Percentiles rank a stretch among this genome's conserved stretches.
These are phyloP conservation scores for Fusarium piperis DNA, from an alignment of 2,329 filamentous ascomycete genomes.

Conservation along the genomic window DNA sequence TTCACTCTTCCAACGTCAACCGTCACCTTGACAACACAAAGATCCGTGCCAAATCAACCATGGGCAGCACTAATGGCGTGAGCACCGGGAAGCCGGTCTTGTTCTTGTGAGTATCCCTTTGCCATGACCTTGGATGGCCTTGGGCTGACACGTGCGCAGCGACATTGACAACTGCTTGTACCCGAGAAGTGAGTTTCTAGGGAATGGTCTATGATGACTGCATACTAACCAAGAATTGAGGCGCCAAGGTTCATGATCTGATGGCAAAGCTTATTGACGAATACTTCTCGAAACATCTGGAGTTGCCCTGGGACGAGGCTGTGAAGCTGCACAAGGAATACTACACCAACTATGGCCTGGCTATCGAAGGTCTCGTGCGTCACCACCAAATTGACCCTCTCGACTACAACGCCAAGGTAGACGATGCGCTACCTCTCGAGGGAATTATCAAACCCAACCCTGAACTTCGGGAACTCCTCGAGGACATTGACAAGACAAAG, in stretches of 20 bases:
- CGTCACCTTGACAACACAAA: constrained; percentile 5
- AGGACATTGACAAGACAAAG: constrained; percentile 84
- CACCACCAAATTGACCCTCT: constrained; percentile 96
- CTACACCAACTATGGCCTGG: constrained; percentile 96
- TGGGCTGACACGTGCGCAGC: constrained; percentile 61
- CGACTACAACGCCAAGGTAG: constrained; percentile 93
- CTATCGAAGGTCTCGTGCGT: constrained; percentile 91
- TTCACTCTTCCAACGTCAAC: constrained; percentile 13
- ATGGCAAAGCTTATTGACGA: constrained; percentile 85
- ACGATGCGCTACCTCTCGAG: constrained; percentile 92
- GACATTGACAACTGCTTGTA: constrained; percentile 99
- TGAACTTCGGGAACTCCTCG: constrained; percentile 77
- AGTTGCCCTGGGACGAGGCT: constrained; percentile 80
- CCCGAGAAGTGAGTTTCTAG: constrained; percentile 73
- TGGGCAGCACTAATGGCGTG: constrained; percentile 49
- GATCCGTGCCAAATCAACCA: constrained; percentile 29
- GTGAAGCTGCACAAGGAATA: constrained; percentile 87
- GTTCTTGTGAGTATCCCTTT: constrained; percentile 51
- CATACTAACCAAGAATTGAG: constrained; percentile 50
- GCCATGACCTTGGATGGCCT: neutral
- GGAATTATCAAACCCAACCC: constrained; percentile 82
- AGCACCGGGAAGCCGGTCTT: constrained; percentile 51
- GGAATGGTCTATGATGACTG: neutral
- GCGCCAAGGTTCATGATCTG: constrained; percentile 82
- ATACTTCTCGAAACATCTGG: constrained; percentile 74